Base-by-base conservation (phyloP, 495 filamentous ascomycete species). In the Staphylotrichum longicolle region DNA sequence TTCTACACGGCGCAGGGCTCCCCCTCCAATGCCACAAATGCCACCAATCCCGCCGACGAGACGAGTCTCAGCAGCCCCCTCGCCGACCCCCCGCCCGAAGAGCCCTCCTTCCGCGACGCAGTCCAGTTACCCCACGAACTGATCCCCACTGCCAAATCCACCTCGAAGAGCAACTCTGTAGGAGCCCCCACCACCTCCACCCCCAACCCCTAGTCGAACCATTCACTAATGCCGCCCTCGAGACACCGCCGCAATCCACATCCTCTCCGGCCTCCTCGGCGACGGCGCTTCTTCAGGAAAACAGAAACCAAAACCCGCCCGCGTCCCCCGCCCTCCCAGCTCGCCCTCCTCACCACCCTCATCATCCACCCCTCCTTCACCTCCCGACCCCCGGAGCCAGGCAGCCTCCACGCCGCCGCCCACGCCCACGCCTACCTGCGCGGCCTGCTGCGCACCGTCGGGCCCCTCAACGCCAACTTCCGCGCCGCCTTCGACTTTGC, bases 161-260 rank as follows among this genome's bases (percentile, higher is more conserved):
- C 70, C 77, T 93, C 4, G 89, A 92, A 68, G 90, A 93, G 69
- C 79, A 84, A 42, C 82, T 91, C 20, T 88, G 88, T 91, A 73
- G 39, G 79, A 14, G 2, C 41, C 9, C 12, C 4, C 7, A 9
- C 12, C 50, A 8, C 30, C 14, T 41, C 10, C 32, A 41, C 7
- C 39, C 52, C 7, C 4, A 5, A 27, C 54, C n/a, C 44, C 47
- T 48, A 27, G 20, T 27, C 20, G 20, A 27, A 27, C 20, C 20
- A 27, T 27, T 27, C 20, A 27, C 20, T 27, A 66, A 34, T 46
- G 37, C 6, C 32, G 32, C 33, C 40, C 30, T 42, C 45, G 10
- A 93, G 90, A 91, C 68, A 76, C 74, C 1, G 83, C 85, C 70
- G 89, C 88, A 37, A 83, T 94, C 37, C 79, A 75, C 40, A 82